Percentiles rank a stretch among this genome's conserved stretches.
phyloP scores from a whole-genome alignment of 2,329 filamentous ascomycete genomes.

The Trichoderma lentiforme region DNA sequence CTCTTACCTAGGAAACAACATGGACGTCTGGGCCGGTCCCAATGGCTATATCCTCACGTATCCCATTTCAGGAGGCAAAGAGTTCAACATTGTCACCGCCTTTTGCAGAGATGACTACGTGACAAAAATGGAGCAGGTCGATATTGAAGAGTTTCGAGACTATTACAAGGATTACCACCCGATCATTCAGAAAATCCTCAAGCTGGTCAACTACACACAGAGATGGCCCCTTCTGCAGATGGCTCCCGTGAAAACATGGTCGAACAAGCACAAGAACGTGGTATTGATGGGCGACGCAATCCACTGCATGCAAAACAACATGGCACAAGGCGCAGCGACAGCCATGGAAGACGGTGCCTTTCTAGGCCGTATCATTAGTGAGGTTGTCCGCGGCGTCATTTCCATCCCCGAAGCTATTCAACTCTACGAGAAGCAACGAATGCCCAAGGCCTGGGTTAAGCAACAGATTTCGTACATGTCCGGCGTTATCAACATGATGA shows the following conservation, averaged over 20 bases:
- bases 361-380: not conserved
- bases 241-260: not conserved
- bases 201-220: not conserved
- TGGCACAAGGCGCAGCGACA: conserved; percentile 1
- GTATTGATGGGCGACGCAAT: not conserved
- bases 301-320: not conserved
- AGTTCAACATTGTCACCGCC: not conserved
- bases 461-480: not conserved
- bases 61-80: not conserved
- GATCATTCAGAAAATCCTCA: not conserved
- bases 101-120: not conserved
- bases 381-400: not conserved
- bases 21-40: not conserved
- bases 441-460: not conserved
- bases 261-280: not conserved
- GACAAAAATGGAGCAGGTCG: not conserved
- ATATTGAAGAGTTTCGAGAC: not conserved
- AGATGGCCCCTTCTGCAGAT: not conserved
- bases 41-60: not conserved
- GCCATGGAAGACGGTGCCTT: not conserved
- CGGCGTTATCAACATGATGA: not conserved
- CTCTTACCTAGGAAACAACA: not conserved
- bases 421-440: not conserved
- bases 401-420: not conserved
- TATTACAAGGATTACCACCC: not conserved